Base-by-base conservation (phyloP, 176 grass and related monocot genomes). In the Eleusine indica region DNA sequence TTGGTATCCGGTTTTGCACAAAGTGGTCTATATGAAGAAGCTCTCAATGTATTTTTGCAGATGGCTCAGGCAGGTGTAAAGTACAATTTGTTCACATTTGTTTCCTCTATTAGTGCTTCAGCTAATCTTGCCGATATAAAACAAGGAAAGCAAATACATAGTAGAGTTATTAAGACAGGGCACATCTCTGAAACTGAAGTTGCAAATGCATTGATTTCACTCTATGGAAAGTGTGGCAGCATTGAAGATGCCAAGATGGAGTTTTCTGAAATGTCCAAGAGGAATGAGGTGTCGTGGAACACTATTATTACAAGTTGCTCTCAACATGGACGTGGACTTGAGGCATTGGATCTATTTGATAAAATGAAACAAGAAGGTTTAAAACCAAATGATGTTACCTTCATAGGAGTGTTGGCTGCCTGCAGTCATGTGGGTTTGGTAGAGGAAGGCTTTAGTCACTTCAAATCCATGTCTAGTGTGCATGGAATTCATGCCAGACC, bases 391-490 rank as follows among this genome's bases (percentile, higher is more conserved):
- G 68, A 87, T 77, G 87, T 91, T 67, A 94, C 89, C 44, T 94
- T 91, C 72, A 89, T 94, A 85, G 92, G 87, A 12, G 82, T 94
- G 43, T 89, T 94, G 83, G 87, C 92, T 85, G 89, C 92, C 72
- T 94, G 92, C 80, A 94, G 89, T 73, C 92, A 94, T 82, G 77
- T 94, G 41, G 92, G 92, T 70, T 80, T 94, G 62, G 92, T 91
- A 67, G 84, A 94, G 58, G 78, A 91, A 77, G 92, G 92, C 25
- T 69, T 94, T 85, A 65, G 63, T 29, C 80, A 94, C 74, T 94
- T 91, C 56, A 87, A 85, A 68, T 89, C 92, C 44, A 94, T 94
- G 84, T 82, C 51, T 29, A n/a, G 49, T 53, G 81, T 79, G 8
- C 71, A 91, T 76, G 62, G 80, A 62, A 66, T 94, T 71, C 39